Percentiles rank a stretch among this genome's conserved stretches.
Conservation (phyloP, 2,329 filamentous ascomycete species). For the Colletotrichum tamarilloi region DNA sequence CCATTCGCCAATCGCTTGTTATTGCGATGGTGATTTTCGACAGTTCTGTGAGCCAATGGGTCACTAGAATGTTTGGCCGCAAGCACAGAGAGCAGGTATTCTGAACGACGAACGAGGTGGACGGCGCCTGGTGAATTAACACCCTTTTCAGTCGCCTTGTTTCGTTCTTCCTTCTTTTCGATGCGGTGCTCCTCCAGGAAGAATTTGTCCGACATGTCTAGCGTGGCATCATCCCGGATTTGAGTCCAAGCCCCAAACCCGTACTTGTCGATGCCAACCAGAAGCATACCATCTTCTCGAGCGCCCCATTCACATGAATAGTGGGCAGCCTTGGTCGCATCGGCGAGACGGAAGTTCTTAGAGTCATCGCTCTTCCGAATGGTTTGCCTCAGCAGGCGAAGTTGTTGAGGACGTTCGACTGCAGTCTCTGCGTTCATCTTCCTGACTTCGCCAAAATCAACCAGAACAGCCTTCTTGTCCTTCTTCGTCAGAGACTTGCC, state of each 20-base stretch:
- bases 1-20: slow-evolving; percentile 82
- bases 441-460: slow-evolving; percentile 93
- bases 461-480: slow-evolving; percentile 95
- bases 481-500: slow-evolving; percentile 93
- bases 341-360: slow-evolving; percentile 84
- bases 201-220: slow-evolving; percentile 89
- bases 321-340: slow-evolving; percentile 91
- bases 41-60: slow-evolving; percentile 77
- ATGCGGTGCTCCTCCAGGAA: slow-evolving; percentile 98
- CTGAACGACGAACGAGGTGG: slow-evolving; percentile 92
- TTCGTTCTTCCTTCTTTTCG: slow-evolving; percentile 94
- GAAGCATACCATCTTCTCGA: slow-evolving; percentile 96
- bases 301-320: slow-evolving; percentile 94
- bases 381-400: slow-evolving; percentile 83
- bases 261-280: slow-evolving; percentile 91
- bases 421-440: slow-evolving; percentile 97
- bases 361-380: slow-evolving; percentile 76
- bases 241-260: slow-evolving; percentile 96
- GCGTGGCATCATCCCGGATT: slow-evolving; percentile 90
- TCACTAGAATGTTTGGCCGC: slow-evolving; percentile 86
- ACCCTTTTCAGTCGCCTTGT: slow-evolving; percentile 79
- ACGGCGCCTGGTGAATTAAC: slow-evolving; percentile 97
- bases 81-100: slow-evolving; percentile 95
- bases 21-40: slow-evolving; percentile 95
- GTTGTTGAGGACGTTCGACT: slow-evolving; percentile 88